Evolutionary conservation across 306 rosid species (phyloP).

Genomic region (Betula pendula): DNA sequence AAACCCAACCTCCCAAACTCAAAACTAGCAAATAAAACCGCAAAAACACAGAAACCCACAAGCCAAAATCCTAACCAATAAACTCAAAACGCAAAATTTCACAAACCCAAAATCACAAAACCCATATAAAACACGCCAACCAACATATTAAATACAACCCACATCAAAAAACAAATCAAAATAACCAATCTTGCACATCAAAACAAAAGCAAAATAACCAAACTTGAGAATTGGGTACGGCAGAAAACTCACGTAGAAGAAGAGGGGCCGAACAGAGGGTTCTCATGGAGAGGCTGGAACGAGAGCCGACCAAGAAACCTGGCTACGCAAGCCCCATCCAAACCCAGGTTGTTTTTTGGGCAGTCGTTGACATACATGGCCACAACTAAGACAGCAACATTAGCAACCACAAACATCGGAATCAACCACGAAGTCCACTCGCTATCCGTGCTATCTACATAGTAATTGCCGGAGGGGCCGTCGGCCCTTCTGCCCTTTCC

Average conservation of each 20-base stretch:
- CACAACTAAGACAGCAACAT: slow-evolving; percentile 54
- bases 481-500: slow-evolving; percentile 35
- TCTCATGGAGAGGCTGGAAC: slow-evolving; percentile 70
- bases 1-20: not conserved
- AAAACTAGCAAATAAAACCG: not conserved
- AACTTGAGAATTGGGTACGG: not conserved
- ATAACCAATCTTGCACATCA: not conserved
- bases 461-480: slow-evolving; percentile 28
- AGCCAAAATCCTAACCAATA: not conserved
- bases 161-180: slow-evolving; percentile 2
- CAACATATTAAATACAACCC: not conserved
- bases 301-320: slow-evolving; percentile 63
- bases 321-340: slow-evolving; percentile 52
- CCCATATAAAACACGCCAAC: not conserved
- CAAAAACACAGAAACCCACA: not conserved
- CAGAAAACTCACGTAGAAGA: slow-evolving; percentile 57
- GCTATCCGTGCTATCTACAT: slow-evolving; percentile 42
- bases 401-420: slow-evolving; percentile 62
- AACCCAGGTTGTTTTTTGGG: slow-evolving; percentile 42
- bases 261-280: slow-evolving; percentile 86
- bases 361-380: slow-evolving; percentile 77
- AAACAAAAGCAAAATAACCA: slow-evolving; percentile 2
- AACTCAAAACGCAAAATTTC: not conserved
- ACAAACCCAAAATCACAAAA: not conserved
- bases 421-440: slow-evolving; percentile 88